Base-by-base conservation (phyloP, 148 eudicot genomes). In the Spergularia bocconei region DNA sequence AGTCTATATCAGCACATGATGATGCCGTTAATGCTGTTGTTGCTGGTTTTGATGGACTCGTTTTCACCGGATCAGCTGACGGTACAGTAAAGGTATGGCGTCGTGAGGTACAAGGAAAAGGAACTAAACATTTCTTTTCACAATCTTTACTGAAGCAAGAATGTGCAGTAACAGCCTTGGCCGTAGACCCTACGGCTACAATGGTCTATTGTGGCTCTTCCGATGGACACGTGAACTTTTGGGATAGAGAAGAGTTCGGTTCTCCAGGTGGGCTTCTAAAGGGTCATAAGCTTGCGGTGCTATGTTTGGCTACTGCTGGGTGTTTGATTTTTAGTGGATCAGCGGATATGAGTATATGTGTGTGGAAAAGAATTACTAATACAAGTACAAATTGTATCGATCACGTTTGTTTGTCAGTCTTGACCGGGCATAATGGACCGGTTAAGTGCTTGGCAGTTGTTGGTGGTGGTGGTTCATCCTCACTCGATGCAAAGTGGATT, bases 391-490 rank as follows among this genome's bases (percentile, higher is more conserved):
- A 44, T 13, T 38, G 7, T 13, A 57, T 76, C 6, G 78, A 81
- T 4, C 97, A 91, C 25, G 7, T 73, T 2, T 88, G 89, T 41
- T 57, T 91, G 62, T 83, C 89, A 0, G 77, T 83, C 38, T 74
- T 91, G 63, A 84, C 86, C 9, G 96, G 92, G 0, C 96, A 91
- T 64, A 79, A 69, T 13, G 96, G 89, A 0, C 96, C 96, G 0
- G 92, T 91, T 29, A 91, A 91, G 76, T 91, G 96, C 52, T 78
- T 91, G 75, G 96, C 96, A 6, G 88, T 87, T 11, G 93, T 89
- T 59, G 79, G 77, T 29, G 88, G 80, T 4, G 55, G 72, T 13
- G 85, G 70, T 19, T 10, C 70, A 9, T 20, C 13, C 25, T 15
- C 59, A 33, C 13, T 58, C 2, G 77, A 71, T 4, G 29, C 71